Evolutionary conservation across 2,329 filamentous ascomycete species (phyloP), one percentile per base, ranked within the genome.

Genomic region (Chrysoporthe puriensis): DNA sequence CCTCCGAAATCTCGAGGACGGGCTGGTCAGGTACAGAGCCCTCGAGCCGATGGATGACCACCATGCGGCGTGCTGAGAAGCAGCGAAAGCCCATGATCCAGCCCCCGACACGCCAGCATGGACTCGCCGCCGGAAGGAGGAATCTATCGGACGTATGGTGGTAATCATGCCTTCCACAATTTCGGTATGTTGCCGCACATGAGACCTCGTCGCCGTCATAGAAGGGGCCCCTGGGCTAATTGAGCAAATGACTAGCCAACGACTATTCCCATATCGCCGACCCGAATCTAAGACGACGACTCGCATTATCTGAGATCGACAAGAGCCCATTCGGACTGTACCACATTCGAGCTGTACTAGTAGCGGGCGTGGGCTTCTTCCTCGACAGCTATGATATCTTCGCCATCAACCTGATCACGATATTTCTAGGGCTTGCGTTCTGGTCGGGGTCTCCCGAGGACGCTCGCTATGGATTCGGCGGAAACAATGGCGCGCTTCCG

Each of bases 341-440:
- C 77, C 91, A 94, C 79, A 83, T 94, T 36, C 87, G 91, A 59
- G 90, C 91, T 65, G 85, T 93, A 3, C 78, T 91, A 7, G 91
- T 95, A 2, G 91, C 92, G 36, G 92, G 92, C 61, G 89, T 93
- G 68, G 92, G 92, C 63, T 95, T 96, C 82, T 93, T 95, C 76
- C 90, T 92, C 59, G 92, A 94, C 77, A 90, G 91, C 14, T 95
- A 95, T 79, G 88, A 87, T 72, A 92, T 94, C 73, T 96, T 96
- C 77, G 90, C 92, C 74, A 91, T 94, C 77, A 92, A 91, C 76
- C 82, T 94, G 60, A 86, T 91, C 61, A 90, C 88, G 1, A 85
- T 84, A 58, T 87, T 94, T 76, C 80, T 95, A 16, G 92, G 92
- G 57, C 84, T 94, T 16, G 91, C 93, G 61, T 96, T 90, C 77